Percentiles rank a stretch among this genome's conserved stretches.
phyloP scores from a whole-genome alignment of 1,284 basidiomycete genomes.

The Cryptococcus sp. region DNA sequence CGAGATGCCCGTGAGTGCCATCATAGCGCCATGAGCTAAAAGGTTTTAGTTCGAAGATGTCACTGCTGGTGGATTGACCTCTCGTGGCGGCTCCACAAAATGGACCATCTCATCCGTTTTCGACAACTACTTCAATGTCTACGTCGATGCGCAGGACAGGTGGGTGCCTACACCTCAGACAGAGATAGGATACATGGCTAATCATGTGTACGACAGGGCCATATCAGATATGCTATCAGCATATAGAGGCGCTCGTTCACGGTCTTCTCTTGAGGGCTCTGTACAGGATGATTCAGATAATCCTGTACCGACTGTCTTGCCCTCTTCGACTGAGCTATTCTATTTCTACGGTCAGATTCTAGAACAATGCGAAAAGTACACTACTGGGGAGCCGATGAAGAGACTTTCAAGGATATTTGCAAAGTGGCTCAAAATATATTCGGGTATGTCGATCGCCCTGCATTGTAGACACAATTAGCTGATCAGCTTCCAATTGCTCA shows the following conservation, averaged over 20 bases:
- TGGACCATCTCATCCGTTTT: slow-evolving; percentile 82
- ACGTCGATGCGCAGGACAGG: slow-evolving; percentile 96
- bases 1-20: slow-evolving; percentile 65
- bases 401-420: slow-evolving; percentile 77
- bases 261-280: slow-evolving; percentile 68
- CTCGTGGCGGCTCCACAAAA: slow-evolving; percentile 20
- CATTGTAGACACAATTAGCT: neutral
- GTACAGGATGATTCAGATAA: slow-evolving; percentile 56
- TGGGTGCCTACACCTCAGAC: slow-evolving; percentile 13
- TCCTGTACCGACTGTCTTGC: slow-evolving; percentile 69
- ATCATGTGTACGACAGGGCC: slow-evolving; percentile 30
- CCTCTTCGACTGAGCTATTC: slow-evolving; percentile 94
- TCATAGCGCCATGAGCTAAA: neutral
- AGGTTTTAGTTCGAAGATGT: slow-evolving; percentile 52
- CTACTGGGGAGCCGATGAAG: slow-evolving; percentile 76
- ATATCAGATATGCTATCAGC: slow-evolving; percentile 62
- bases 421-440: slow-evolving; percentile 93
- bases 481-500: slow-evolving; percentile 36
- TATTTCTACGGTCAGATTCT: slow-evolving; percentile 95
- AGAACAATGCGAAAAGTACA: slow-evolving; percentile 81
- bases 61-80: slow-evolving; percentile 33
- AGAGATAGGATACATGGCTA: too few relatives aligned
- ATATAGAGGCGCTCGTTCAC: slow-evolving; percentile 67
- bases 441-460: slow-evolving; percentile 59
- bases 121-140: slow-evolving; percentile 87